Evolutionary conservation across 345 rosid species (phyloP), one percentile per base, ranked within the genome.

Genomic region (Ceriops zippeliana): DNA sequence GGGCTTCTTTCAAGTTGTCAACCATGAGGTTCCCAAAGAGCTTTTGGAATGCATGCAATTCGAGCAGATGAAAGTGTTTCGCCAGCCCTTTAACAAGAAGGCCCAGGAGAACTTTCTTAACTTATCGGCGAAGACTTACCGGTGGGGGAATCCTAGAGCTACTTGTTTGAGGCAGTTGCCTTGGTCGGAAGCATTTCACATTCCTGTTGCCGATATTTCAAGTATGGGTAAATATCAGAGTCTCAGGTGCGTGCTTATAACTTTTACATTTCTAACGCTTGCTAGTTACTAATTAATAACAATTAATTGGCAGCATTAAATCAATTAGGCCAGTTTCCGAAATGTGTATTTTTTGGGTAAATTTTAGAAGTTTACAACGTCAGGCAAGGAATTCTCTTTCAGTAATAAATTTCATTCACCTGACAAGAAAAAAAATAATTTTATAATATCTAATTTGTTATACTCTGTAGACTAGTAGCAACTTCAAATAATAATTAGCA

Each of bases 81-180:
- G 77, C 32, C 81, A 71, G 31, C 85, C 96, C 3, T 90, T 90
- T 49, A 21, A 54, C 6, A 72, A 35, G 69, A 92, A 87, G 70
- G 46, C 61, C 57, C 58, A 54, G 32, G 74, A 35, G 4, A 78
- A 61, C 0, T 80, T 83, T 53, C 61, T 81, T 53, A 82, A 80
- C 54, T 69, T 81, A 35, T 70, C 83, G 1, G 71, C 73, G 19
- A 63, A 67, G 58, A 77, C 77, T 57, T 92, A 92, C 47, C 85
- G 86, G 0, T 90, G 98, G 98, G 95, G 95, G 54, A 92, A 85
- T 83, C 88, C 88, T 54, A 75, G 42, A 2, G 98, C 98, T 7
- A 82, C 84, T 69, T 68, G 79, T 53, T 69, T 87, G 61, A 62
- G 71, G 52, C 92, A 92, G 73, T 72, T 87, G 61, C 71, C 76